Base-by-base conservation (phyloP, 208 protist species). In the Trypanosoma rangeli region DNA sequence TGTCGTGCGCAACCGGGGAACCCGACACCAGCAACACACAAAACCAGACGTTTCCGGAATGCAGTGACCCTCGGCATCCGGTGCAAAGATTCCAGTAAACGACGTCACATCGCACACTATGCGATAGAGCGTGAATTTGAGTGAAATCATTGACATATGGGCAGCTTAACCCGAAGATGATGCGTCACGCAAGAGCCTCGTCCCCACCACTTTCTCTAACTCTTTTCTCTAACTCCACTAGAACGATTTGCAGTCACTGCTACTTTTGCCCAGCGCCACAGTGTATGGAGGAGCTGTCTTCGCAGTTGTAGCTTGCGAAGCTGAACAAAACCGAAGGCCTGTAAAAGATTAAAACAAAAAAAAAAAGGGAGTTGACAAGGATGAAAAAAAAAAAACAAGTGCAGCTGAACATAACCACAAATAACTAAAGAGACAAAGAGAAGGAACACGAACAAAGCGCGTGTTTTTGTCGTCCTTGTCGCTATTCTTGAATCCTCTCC, bases 111-210 rank as follows among this genome's bases (percentile, higher is more conserved):
- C 85, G 57, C 84, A 96, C 18, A 91, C 73, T 58, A 96, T 90
- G 57, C 90, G 86, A 55, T 96, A 88, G 0, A 93, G 71, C 5
- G 86, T 89, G 65, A 96, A 86, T 10, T 83, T 70, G 7, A 89
- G 24, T 24, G 76, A 72, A 12, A 93, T 72, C 90, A 93, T 76
- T 29, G 15, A 3, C 5, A 13, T 35, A 58, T 35, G 28, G 31
- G 15, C 18, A 20, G 15, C 54, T 10, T 37, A 37, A 20, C 15
- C 35, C 22, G 31, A 37, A 26, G 49, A 20, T n/a, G 49, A 26
- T 46, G 42, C 13, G 42, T 46, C 49, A 53, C 49, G 18, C 7
- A 18, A 53, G 18, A 53, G 49, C 12, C 9, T 26, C 49, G 1
- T 26, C n/a, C 28, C 24, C 7, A 22, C 42, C 8, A 31, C 26